A percentile compares a stretch with the other conserved stretches of the same genome.
phyloP scores from a whole-genome alignment of 164 flowering plant species.

The Kingdonia uniflora region DNA sequence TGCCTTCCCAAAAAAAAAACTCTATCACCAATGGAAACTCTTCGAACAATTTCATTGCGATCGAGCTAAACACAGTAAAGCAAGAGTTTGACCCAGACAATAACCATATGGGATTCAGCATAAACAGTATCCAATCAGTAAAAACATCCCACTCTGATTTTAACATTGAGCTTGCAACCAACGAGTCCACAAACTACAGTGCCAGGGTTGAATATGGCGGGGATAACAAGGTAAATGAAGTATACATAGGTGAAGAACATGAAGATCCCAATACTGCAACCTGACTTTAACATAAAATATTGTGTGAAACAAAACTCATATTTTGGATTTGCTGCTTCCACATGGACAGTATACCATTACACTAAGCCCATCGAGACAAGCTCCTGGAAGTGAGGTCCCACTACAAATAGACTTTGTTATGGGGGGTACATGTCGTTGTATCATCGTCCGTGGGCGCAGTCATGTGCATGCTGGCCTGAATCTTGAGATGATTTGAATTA shows the following conservation, averaged over 20 bases:
- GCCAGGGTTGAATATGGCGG: background rate
- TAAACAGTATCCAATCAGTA: background rate
- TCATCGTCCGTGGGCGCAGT: background rate
- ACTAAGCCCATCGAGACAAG: background rate
- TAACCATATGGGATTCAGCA: background rate
- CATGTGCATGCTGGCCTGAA: background rate
- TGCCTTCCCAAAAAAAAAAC: too few species aligned
- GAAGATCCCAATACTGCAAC: background rate
- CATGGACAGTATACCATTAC: background rate
- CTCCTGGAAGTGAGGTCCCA: background rate
- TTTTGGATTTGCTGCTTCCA: slow-evolving; percentile 1
- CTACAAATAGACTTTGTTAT: background rate
- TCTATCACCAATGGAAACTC: background rate
- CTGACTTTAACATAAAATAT: background rate
- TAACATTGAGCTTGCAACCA: background rate
- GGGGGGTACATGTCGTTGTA: background rate
- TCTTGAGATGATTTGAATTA: too few species aligned
- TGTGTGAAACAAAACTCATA: background rate
- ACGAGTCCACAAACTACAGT: too few species aligned
- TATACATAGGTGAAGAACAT: background rate
- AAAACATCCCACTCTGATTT: background rate
- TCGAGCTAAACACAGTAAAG: background rate
- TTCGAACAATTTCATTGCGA: background rate
- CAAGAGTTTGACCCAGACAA: slow-evolving; percentile 2
- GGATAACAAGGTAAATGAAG: background rate